These are phyloP conservation scores for Leccinum sublutescens DNA, from an alignment of 768 basidiomycete genomes.

Conservation along the genomic window DNA sequence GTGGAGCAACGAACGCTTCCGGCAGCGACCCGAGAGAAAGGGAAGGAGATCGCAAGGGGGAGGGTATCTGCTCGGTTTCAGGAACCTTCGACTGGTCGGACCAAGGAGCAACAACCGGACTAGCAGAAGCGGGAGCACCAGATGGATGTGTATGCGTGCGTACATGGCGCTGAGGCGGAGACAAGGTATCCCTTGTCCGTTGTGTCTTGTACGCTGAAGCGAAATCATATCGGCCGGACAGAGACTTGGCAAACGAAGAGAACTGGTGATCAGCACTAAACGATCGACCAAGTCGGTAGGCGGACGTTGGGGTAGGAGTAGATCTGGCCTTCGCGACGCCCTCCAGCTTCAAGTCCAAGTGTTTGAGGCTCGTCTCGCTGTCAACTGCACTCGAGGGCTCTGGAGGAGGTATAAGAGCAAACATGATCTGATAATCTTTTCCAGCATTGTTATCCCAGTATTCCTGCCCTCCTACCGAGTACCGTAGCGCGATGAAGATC, in stretches of 20 bases:
- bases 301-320: constrained; percentile 13
- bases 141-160: constrained; percentile 53
- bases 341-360: constrained; percentile 67
- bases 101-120: constrained; percentile 41
- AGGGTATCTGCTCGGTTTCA: neutral
- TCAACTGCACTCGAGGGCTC: constrained; percentile 33
- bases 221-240: constrained; percentile 60
- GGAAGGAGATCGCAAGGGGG: constrained; percentile 1
- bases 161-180: constrained; percentile 20
- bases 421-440: constrained; percentile 74
- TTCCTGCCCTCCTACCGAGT: constrained; percentile 66
- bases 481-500: constrained; percentile 75
- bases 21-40: constrained; percentile 27
- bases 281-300: constrained; percentile 21
- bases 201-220: constrained; percentile 47
- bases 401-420: constrained; percentile 37
- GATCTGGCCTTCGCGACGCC: constrained; percentile 47
- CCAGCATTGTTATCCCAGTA: constrained; percentile 92
- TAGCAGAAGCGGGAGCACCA: constrained; percentile 37
- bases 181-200: constrained; percentile 8
- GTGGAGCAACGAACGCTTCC: constrained; percentile 9
- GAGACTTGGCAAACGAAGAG: constrained; percentile 34
- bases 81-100: constrained; percentile 10
- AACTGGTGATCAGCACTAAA: constrained; percentile 28
- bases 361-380: constrained; percentile 47